Base-by-base conservation (phyloP, 2,329 filamentous ascomycete species). In the Blumeriella jaapii region DNA sequence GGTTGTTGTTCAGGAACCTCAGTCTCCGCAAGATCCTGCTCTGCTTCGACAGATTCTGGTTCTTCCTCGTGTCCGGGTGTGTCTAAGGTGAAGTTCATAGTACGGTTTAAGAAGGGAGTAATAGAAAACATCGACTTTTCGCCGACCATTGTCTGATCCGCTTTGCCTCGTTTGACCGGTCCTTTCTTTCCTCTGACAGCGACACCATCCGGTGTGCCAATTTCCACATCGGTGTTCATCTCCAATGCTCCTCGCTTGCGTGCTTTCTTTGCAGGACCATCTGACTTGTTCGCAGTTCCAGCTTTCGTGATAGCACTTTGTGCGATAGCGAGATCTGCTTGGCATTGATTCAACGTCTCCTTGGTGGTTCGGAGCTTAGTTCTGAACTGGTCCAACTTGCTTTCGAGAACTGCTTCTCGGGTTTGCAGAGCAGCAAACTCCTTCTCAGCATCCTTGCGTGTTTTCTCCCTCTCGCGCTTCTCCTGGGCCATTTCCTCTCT, bases 61-160 rank as follows among this genome's bases (percentile, higher is more conserved):
- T 41, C 39, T 11, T 41, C 38, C 17, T 40, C 35, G 13, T 46
- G 34, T 32, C 42, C 19, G 47, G 48, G 42, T 11, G 43, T 45
- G 19, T 60, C 63, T 18, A 63, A 60, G n/a, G 61, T 59, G 10
- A 78, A 61, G 44, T 65, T 78, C 41, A 68, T 75, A 16, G 74
- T 78, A 32, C 79, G 75, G 57, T 87, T 93, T 42, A 96, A 66
- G 63, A 93, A 95, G 0, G 89, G 89, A 0, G 89, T 96, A 45
- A 95, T 85, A 3, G 86, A 94, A 58, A 96, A 95, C 2, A 71
- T 78, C 0, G 87, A 95, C 58, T 94, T 95, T 53, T 93, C 84
- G 18, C 82, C 85, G 4, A 82, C 64, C 36, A 74, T 61, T 1
- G 71, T 68, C 23, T 72, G 69, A 13, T 75, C 70, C 17, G 63